Evolutionary conservation across 768 basidiomycete species (phyloP), one percentile per base, ranked within the genome.

Genomic region (Phanerochaete carnosa): DNA sequence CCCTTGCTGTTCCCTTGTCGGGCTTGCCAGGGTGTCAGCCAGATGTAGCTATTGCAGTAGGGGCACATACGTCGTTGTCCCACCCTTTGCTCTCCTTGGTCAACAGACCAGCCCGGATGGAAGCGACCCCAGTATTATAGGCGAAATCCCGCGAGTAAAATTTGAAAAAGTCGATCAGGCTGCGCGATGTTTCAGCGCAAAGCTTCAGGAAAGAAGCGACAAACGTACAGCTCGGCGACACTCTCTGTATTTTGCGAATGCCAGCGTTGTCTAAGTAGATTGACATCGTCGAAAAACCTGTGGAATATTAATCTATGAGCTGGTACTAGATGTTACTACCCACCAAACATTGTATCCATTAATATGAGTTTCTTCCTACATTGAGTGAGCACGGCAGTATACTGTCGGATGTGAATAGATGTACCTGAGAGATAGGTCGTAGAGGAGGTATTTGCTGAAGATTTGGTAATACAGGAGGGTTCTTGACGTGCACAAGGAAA

Each of bases 281-380:
- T 94, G 70, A 95, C 89, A 74, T 99, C 96, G 77, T 98, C 96
- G 71, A 98, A 99, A 78, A 99, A 98, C 85, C 90, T 92, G 57
- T 30, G 29, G 45, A 9, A 32, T 23, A 32, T 65, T 64, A 68
- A 49, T 28, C 15, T 4, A 11, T 37, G 23, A 15, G 25, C 35
- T 54, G 37, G 19, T 16, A n/a, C 12, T 47, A 13, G 43, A 12
- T 30, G 22, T 9, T 43, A 43, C 15, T 37, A 68, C 77, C 58
- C 55, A 87, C 92, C 94, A 94, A 68, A 87, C 88, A 75, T 94
- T 92, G 77, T 88, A 81, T 63, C 86, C 92, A 64, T 84, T 84
- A 61, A 94, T 79, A 74, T 91, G 86, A 47, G 84, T 90, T 66
- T 92, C 91, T 72, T 89, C 92, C 90, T 91, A 66, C 13, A 55